phyloP scores from a whole-genome alignment of 2,329 filamentous ascomycete species.

The Cyanodermella asteris region DNA sequence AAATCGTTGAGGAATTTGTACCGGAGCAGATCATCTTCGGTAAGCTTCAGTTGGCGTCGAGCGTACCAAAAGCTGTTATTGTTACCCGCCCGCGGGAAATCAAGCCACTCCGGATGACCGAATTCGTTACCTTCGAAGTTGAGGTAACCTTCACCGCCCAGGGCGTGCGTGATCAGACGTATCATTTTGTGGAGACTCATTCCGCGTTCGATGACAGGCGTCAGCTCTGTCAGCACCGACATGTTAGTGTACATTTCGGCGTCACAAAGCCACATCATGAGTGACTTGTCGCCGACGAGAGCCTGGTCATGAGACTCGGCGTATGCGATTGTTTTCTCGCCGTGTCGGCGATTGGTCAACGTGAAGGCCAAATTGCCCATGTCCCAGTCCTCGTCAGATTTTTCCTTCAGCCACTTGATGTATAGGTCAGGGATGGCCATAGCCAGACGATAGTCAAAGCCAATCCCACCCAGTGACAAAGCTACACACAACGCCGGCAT shows the following conservation, averaged over 20 bases:
- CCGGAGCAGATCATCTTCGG: slow-evolving; percentile 63
- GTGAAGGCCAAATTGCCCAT: slow-evolving; percentile 69
- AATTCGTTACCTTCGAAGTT: slow-evolving; percentile 99
- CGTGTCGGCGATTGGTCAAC: slow-evolving; percentile 76
- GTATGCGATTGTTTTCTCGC: slow-evolving; percentile 96
- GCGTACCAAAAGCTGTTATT: slow-evolving; percentile 88
- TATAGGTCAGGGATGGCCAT: slow-evolving; percentile 98
- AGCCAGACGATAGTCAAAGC: slow-evolving; percentile 89
- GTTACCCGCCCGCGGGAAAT: slow-evolving; percentile 89
- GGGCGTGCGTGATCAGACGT: slow-evolving; percentile 67
- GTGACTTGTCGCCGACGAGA: slow-evolving; percentile 87
- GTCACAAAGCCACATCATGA: slow-evolving; percentile 97
- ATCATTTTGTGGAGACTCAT: slow-evolving; percentile 96
- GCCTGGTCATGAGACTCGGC: slow-evolving; percentile 95
- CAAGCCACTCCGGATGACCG: slow-evolving; percentile 94
- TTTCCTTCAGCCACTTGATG: slow-evolving; percentile 95
- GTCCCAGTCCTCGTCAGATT: slow-evolving; percentile 78
- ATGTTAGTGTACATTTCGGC: slow-evolving; percentile 96
- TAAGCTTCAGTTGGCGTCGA: slow-evolving; percentile 76
- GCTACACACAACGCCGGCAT: slow-evolving; percentile 93
- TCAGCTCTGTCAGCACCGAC: slow-evolving; percentile 67
- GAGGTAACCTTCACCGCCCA: slow-evolving; percentile 90
- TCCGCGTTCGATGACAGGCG: slow-evolving; percentile 70
- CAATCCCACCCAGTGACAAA: slow-evolving; percentile 68
- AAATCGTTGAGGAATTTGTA: slow-evolving; percentile 89